Base-by-base conservation (phyloP, 140 eudicot species). In the Cichorium intybus region DNA sequence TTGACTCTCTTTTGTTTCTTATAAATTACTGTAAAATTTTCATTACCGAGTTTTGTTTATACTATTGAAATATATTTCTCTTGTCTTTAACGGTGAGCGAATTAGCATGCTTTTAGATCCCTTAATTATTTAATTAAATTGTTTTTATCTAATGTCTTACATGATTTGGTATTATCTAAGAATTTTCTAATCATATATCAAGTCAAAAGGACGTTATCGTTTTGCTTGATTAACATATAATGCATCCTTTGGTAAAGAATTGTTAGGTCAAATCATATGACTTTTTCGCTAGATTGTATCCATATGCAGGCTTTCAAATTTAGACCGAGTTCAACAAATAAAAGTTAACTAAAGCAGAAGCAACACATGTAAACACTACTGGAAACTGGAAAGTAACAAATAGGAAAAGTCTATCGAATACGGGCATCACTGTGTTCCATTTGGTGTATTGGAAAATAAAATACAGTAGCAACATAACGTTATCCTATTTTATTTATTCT, bases 31-130 rank as follows among this genome's bases (percentile, higher is more conserved):
- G 60, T 50, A 31, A 29, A 7, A 11, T 3, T 3, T 14, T 31
- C 3, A 12, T 31, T 31, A 14, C 29, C 20, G 20, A 4, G 11
- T 20, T 50, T 33, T 49, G 50, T 65, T 50, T 65, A 22, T 65
- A 16, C 18, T 17, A 31, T 33, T 46, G 6, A 46, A 9, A 6
- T 14, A 4, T 43, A 0, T 3, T 48, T 31, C 52, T 31, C 17
- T 50, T 65, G 71, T 65, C 60, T 29, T 49, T 49, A 50, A 65
- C 14, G 71, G 34, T 49, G 50, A 31, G 50, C 60, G 50, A 18
- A 14, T 35, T 35, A 35, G 66, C 66, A 35, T 17, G 24, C 35
- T 3, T 26, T 4, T 64, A 64, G 15, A 31, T 14, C 14, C 52
- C 8, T 35, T n/a, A n/a, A n/a, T 56, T 16, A 12, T 8, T 56